Base-by-base conservation (phyloP, 2,329 filamentous ascomycete genomes). In the Botrytis porri region DNA sequence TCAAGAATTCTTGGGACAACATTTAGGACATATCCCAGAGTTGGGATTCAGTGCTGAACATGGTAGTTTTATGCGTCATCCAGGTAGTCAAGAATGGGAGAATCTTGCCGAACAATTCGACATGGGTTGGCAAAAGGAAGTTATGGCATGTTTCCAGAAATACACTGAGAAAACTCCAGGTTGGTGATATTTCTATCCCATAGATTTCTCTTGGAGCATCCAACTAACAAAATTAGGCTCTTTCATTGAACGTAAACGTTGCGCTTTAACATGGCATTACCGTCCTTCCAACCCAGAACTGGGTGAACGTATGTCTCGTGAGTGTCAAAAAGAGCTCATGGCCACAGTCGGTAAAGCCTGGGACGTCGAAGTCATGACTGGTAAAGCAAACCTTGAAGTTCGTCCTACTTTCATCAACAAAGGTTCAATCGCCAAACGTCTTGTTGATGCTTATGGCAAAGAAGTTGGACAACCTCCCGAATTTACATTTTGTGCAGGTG, bases 321-420 rank as follows among this genome's bases (percentile, higher is more conserved):
- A 95, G 81, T 97, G 94, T 80, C 91, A 94, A 76, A 92, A 92
- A 81, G 89, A 95, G 76, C 88, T 99, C 25, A 92, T 97, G 81
- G 85, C 87, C 7, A 93, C 90, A 0, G 92, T 97, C 0, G 90
- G 85, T 69, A 92, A 90, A 80, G 89, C 89, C 76, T 97, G 92
- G 88, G 94, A 97, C 65, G 93, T 98, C 5, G 95, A 98, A 79
- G 94, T 99, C 74, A 98, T 98, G 94, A 89, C 90, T 0, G 96
- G 96, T 78, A 99, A 98, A 84, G 95, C 95, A 75, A 98, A 98
- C 81, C 86, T 99, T 39, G 96, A 99, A 83, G 95, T 98, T 45
- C 91, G 96, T n/a, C 95, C 95, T 41, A 95, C 91, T 0, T 97
- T 97, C 80, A 94, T 99, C 84, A 98, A 98, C 87, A 99, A 99